Base-by-base conservation (phyloP, 306 rosid genomes). In the Astragalus membranaceus region DNA sequence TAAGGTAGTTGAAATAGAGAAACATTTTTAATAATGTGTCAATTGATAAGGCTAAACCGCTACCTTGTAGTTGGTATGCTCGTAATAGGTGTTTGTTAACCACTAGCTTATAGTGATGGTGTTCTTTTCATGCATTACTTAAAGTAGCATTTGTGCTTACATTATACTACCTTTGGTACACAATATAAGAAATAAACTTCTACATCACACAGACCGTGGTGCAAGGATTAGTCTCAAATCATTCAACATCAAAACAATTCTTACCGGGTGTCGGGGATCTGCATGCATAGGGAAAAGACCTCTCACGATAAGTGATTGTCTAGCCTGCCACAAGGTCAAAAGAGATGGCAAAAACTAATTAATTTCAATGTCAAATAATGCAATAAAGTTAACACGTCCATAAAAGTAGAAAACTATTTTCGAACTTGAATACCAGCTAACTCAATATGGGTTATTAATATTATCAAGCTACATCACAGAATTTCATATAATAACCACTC, bases 261-360 rank as follows among this genome's bases (percentile, higher is more conserved):
- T 88, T 84, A 93, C 98, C 9, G 97, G 97, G 80, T 93, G 98
- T 14, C 89, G 81, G 32, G 97, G 98, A 85, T 93, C 98, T 47
- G 98, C 98, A 67, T 90, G 93, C 96, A 90, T 79, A 53, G 98
- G 96, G 85, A 90, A 93, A 62, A 93, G 96, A 36, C 97, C 97
- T 81, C 98, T 88, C 46, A 93, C 96, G 44, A 93, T 72, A 69
- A 93, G 96, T 0, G 98, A 93, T 70, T 93, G 98, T 82, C 98
- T 93, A 50, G 98, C 98, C 98, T 93, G 85, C 33, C 73, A 76
- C 23, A 42, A 5, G 56, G 5, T 47, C 59, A 70, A 44, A 49
- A 64, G 47, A 37, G 41, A 10, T 29, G 17, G 8, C 52, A 53
- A 46, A 4, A 63, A 55, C 9, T n/a, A 36, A 59, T 49, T n/a